phyloP scores from a whole-genome alignment of 192 early-diverging fungal species.

The Podila epicladia region DNA sequence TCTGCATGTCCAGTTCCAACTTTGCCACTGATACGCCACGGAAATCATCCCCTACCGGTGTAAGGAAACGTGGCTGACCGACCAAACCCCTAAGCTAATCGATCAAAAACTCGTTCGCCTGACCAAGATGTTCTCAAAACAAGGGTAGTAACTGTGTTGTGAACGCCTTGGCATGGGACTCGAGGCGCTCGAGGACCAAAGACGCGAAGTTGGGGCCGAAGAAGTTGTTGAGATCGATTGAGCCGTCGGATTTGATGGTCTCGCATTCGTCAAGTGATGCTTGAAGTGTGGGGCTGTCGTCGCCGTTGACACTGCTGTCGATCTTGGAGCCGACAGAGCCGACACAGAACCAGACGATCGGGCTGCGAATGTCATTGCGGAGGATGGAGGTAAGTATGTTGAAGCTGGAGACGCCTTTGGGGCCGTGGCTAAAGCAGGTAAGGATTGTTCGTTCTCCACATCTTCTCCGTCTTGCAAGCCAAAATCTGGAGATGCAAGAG shows the following conservation, averaged over 20 bases:
- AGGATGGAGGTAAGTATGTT: not conserved
- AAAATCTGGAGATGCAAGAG: not conserved
- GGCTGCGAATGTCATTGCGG: slow-evolving; percentile 17
- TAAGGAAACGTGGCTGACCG: slow-evolving; percentile 1
- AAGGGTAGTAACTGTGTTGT: not conserved
- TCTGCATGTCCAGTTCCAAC: too few species aligned
- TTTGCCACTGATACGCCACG: too few species aligned
- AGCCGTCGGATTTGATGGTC: slow-evolving; percentile 7
- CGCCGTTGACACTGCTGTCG: slow-evolving; percentile 6
- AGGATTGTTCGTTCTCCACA: too few species aligned
- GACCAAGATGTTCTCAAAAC: slow-evolving; percentile 5
- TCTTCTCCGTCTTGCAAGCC: not conserved
- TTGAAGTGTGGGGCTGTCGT: not conserved
- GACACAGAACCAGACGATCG: slow-evolving; percentile 18
- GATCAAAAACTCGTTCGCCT: slow-evolving; percentile 14
- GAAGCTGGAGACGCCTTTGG: not conserved
- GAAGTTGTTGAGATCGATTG: slow-evolving; percentile 7
- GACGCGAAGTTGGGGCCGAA: slow-evolving; percentile 1
- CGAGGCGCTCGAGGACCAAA: slow-evolving; percentile 4
- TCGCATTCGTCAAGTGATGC: not conserved
- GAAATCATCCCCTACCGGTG: not conserved
- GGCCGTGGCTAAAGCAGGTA: too few species aligned
- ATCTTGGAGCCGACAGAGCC: not conserved
- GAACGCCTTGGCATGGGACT: not conserved
- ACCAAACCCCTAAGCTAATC: slow-evolving; percentile 8